Base-by-base conservation (phyloP, 2,329 filamentous ascomycete species). In the Botrytis elliptica region DNA sequence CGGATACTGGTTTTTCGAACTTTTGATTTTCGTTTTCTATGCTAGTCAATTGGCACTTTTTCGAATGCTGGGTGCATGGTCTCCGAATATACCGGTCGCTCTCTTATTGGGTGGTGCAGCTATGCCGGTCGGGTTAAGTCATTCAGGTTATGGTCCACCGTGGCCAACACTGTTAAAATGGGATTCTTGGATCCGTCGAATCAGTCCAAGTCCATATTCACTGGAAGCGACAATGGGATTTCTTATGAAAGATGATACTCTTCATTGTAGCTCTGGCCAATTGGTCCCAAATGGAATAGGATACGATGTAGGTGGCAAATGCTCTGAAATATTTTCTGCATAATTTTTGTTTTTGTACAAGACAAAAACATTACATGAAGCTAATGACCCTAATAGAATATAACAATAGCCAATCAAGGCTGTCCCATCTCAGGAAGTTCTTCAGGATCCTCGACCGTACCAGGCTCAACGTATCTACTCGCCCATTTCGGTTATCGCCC, bases 341-440 rank as follows among this genome's bases (percentile, higher is more conserved):
- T 9, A 3, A 2, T 33, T 49, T 46, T 66, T 36, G 0, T 4
- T 38, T 25, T 22, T 40, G 3, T 22, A 7, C 9, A 33, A 65
- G 8, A 65, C 40, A 33, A 36, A 62, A 62, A 10, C 33, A 14
- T 25, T 9, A 38, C 10, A 38, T 55, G 20, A 38, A 38, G 20
- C 59, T 62, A 40, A 62, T 7, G 22, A 40, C 10, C 7, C 14
- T n/a, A 14, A 62, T 38, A 62, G 59, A 62, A 38, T 20, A 40
- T 25, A 14, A 25, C 18, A 20, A 5, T 62, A 12, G 82, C 82
- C 4, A 88, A 87, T 77, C 89, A 91, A 81, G 88, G 88, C 29
- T 92, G 90, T 81, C 83, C 87, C 52, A 81, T 92, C 55, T 83
- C 86, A 38, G 90, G 90, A n/a, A 86, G 89, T 14, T 78, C 82